A percentile compares a stretch with the other conserved stretches of the same genome.
Conservation (phyloP, 2,329 filamentous ascomycete genomes). For the Fusarium fracticaudum region DNA sequence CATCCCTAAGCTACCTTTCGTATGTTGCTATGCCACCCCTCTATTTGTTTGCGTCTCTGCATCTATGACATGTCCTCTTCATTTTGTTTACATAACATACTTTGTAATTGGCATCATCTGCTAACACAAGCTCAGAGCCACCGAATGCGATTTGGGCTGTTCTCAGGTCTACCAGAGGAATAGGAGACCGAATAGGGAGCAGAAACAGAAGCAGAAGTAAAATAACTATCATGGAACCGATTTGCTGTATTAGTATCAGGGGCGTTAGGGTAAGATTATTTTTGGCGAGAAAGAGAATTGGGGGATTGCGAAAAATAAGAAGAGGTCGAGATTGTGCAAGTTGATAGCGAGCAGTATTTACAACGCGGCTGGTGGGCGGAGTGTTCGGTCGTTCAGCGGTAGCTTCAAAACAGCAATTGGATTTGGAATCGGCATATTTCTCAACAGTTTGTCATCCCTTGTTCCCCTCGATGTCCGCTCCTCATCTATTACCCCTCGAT, state of each 20-base stretch:
- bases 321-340: constrained; percentile 40
- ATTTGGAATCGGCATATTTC: constrained; percentile 41
- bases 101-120: constrained; percentile 1
- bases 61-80: neutral
- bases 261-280: constrained; percentile 40
- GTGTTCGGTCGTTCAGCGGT: constrained; percentile 43
- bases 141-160: constrained; percentile 79
- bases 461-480: neutral
- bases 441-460: constrained; percentile 10
- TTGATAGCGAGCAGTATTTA: constrained; percentile 50
- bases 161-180: constrained; percentile 75
- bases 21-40: constrained; percentile 61
- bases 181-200: constrained; percentile 15
- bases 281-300: constrained; percentile 38
- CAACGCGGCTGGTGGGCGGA: constrained; percentile 43
- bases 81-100: neutral
- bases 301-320: constrained; percentile 37
- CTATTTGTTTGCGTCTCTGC: neutral
- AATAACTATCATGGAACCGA: constrained; percentile 24
- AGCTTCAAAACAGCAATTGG: constrained; percentile 47
- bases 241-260: constrained; percentile 39
- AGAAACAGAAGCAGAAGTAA: neutral
- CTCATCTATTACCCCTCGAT: neutral
- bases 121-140: constrained; percentile 68
- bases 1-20: constrained; percentile 94